phyloP scores from a whole-genome alignment of 106 monocot genomes.

The Alisma plantagoaquatica region DNA sequence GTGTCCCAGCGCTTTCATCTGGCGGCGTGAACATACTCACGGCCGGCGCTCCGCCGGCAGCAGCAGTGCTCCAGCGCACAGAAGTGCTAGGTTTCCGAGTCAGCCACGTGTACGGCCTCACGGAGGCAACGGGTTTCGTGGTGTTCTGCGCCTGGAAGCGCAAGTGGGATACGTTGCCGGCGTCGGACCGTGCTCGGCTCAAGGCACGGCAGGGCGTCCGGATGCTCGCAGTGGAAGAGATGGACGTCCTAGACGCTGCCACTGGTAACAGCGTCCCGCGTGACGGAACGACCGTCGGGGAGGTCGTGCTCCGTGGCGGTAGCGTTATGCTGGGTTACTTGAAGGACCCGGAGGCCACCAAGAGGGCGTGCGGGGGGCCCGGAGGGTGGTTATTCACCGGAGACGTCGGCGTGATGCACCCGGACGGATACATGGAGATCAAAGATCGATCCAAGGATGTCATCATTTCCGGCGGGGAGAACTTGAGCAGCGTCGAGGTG shows the following conservation, averaged over 20 bases:
- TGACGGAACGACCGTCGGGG: conserved; percentile 55
- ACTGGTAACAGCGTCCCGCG: conserved; percentile 42
- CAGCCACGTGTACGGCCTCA: conserved; percentile 78
- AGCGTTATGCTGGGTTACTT: conserved; percentile 88
- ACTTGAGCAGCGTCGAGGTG: conserved; percentile 92
- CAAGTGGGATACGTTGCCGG: conserved; percentile 36
- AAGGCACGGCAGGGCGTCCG: conserved; percentile 66
- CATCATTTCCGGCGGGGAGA: conserved; percentile 93
- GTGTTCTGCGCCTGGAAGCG: conserved; percentile 74
- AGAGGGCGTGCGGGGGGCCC: conserved; percentile 28
- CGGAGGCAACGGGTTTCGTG: conserved; percentile 76
- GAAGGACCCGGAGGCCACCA: conserved; percentile 41
- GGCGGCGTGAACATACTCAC: conserved; percentile 44
- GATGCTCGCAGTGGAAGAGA: conserved; percentile 47
- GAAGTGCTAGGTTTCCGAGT: conserved; percentile 51
- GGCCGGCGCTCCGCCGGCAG: conserved; percentile 75
- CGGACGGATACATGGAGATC: conserved; percentile 77
- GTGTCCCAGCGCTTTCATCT: conserved; percentile 7
- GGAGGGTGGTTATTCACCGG: conserved; percentile 87
- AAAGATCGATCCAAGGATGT: conserved; percentile 84
- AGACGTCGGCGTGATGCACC: conserved; percentile 67
- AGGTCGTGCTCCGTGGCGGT: conserved; percentile 74
- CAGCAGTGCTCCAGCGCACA: conserved; percentile 35
- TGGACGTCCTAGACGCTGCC: conserved; percentile 29
- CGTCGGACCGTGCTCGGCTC: conserved; percentile 19